Base-by-base conservation (phyloP, 1,284 basidiomycete species). In the Schizophyllum commune region DNA sequence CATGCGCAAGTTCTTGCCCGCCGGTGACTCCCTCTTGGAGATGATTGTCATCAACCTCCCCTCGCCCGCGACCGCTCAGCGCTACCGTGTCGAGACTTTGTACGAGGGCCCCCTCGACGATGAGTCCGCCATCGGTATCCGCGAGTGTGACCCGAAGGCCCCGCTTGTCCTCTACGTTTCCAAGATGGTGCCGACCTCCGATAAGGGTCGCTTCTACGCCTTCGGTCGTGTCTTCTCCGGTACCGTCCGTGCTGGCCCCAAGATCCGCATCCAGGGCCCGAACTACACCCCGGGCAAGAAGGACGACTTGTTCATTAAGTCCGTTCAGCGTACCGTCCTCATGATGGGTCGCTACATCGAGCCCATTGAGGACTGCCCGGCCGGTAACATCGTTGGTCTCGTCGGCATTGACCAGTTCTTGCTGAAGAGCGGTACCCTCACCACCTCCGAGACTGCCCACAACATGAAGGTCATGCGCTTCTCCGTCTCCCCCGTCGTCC, bases 381-480 rank as follows among this genome's bases (percentile, higher is more conserved):
- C 96, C 67, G 97, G 97, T 74, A 99, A 99, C 86, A 98, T 99
- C 71, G 80, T 96, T 68, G 97, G 97, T 87, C 92, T 99, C 73
- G 96, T 99, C 79, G 97, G 97, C 85, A 92, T 99, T 72, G 97
- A 99, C 81, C 97, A 99, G 82, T 99, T 98, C 92, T 82, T 99
- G 82, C 91, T 99, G 79, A 99, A 99, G 88, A 94, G 88, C 69
- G 96, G 97, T 79, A 99, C 97, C 67, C 88, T 99, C 71, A 98
- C 97, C 67, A 89, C 91, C 65, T 95, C 94, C 63, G 97, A 99
- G 81, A 98, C 96, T 62, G 97, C 97, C 60, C 97, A 99, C 86
- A 99, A 99, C 87, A 97, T 99, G 94, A 94, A 84, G 83, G 96
- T 99, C 79, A 99, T 99, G 96, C 95, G 93, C 83, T 97, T 96